Conservation (phyloP, 768 basidiomycete genomes). For the Phlegmacium glaucopus region DNA sequence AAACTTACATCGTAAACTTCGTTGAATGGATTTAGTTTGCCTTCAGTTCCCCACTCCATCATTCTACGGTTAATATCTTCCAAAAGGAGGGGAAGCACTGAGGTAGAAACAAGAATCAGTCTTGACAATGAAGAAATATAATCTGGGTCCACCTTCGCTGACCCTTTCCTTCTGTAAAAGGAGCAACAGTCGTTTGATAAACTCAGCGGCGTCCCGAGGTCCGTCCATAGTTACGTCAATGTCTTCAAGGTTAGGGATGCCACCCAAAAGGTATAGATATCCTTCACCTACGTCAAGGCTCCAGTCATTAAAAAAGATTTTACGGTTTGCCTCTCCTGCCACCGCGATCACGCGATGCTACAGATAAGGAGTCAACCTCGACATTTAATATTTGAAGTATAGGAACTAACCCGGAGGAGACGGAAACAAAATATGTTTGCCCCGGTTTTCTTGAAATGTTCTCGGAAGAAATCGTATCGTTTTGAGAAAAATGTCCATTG, state of each 20-base stretch:
- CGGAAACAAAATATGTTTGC: conserved; percentile 26
- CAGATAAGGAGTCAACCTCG: no score
- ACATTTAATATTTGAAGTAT: neutral
- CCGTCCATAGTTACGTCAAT: conserved; percentile 11
- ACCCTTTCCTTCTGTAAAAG: conserved; percentile 21
- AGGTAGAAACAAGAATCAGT: neutral
- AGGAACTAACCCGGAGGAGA: conserved; percentile 22
- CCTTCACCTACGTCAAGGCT: conserved; percentile 27
- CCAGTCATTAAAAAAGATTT: conserved; percentile 27
- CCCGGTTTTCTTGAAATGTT: conserved; percentile 19
- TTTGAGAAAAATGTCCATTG: conserved; percentile 30
- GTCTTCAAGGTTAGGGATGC: conserved; percentile 22
- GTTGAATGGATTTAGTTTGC: conserved; percentile 30
- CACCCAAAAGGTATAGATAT: conserved; percentile 30
- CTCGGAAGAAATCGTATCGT: conserved; percentile 25
- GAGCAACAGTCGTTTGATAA: conserved; percentile 17
- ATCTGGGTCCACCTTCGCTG: conserved; percentile 15
- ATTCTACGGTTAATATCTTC: conserved; percentile 22
- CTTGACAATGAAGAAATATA: no score
- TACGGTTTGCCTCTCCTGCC: conserved; percentile 18
- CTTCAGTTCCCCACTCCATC: conserved; percentile 23
- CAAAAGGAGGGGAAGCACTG: conserved; percentile 18
- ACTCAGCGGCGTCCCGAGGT: conserved; percentile 8
- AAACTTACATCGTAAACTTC: conserved; percentile 26
- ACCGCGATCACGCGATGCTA: conserved; percentile 19